Evolutionary conservation across 345 rosid genomes (phyloP).

Genomic region (Garcia nutans): DNA sequence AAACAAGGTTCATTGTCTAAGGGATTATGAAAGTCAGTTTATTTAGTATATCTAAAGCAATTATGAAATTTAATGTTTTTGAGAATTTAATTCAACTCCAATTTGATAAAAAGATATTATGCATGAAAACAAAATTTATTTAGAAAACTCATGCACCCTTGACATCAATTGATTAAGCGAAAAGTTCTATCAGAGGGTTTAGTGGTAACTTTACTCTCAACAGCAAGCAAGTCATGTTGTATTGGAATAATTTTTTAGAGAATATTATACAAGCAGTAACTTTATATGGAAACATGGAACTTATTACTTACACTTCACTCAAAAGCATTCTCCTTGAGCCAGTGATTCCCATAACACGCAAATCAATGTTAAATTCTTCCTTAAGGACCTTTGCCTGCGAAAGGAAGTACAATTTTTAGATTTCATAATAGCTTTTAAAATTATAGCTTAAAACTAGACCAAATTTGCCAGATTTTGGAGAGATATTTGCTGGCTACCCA

Average conservation of each 20-base stretch:
- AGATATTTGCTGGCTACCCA: not conserved
- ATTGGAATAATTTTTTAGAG: not conserved
- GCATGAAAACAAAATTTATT: not conserved
- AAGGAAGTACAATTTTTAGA: conserved; percentile 16
- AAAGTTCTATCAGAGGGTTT: not conserved
- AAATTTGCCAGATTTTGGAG: not conserved
- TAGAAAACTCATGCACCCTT: not conserved
- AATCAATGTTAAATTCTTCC: conserved; percentile 92
- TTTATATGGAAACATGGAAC: not conserved
- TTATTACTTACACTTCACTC: conserved; percentile 71
- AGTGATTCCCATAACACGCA: conserved; percentile 94
- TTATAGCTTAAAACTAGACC: not conserved
- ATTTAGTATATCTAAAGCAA: not conserved
- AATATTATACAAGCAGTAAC: not conserved
- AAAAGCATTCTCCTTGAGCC: conserved; percentile 77
- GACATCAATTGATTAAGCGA: not conserved
- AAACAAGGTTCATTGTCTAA: not conserved
- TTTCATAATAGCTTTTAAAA: conserved; percentile 3
- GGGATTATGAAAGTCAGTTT: not conserved
- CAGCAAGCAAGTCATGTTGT: not conserved
- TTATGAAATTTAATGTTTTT: not conserved
- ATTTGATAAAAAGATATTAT: not conserved
- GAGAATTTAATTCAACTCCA: not conserved
- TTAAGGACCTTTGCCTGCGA: conserved; percentile 87
- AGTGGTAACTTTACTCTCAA: not conserved